A percentile compares a stretch with the other conserved stretches of the same genome.
These are phyloP conservation scores for Cyberlindnera mrakii DNA, from an alignment of 805 yeast species.

Conservation along the genomic window DNA sequence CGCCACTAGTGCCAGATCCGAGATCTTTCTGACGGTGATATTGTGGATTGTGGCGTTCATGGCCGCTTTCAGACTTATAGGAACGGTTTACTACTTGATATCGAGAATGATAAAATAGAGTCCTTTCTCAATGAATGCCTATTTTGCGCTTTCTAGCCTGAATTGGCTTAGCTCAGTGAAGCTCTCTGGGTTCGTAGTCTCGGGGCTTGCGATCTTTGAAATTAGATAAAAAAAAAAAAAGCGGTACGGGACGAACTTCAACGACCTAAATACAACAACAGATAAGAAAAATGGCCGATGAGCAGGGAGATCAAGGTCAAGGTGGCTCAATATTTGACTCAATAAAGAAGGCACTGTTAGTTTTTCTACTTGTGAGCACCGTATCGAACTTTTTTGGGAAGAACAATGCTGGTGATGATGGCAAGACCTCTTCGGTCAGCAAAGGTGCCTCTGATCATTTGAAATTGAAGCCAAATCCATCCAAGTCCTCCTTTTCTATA, in stretches of 20 bases:
- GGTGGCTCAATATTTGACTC: conserved; percentile 3
- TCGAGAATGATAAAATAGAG: conserved; percentile 25
- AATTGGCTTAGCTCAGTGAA: neutral
- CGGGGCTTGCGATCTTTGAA: too few relatives aligned
- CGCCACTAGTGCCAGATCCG: conserved; percentile 33
- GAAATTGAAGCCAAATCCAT: conserved; percentile 8
- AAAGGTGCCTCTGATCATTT: too few relatives aligned
- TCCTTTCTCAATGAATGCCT: neutral
- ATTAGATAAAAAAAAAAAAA: neutral
- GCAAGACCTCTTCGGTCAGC: too few relatives aligned
- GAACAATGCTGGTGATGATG: neutral
- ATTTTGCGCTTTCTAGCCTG: neutral
- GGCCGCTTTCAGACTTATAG: conserved; percentile 78
- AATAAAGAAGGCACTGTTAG: conserved; percentile 7
- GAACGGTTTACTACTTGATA: conserved; percentile 57
- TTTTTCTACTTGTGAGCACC: conserved; percentile 10
- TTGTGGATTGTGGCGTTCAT: conserved; percentile 90
- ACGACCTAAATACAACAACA: too few relatives aligned
- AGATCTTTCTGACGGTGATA: conserved; percentile 72
- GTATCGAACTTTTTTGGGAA: conserved; percentile 2
- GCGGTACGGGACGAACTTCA: neutral
- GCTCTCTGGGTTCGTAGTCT: neutral
- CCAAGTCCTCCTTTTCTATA: conserved; percentile 6
- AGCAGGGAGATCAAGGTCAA: conserved; percentile 1
- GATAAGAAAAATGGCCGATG: too few relatives aligned